Evolutionary conservation across 768 basidiomycete genomes (phyloP), one percentile per base, ranked within the genome.

Genomic region (Leccinum rimulosum): DNA sequence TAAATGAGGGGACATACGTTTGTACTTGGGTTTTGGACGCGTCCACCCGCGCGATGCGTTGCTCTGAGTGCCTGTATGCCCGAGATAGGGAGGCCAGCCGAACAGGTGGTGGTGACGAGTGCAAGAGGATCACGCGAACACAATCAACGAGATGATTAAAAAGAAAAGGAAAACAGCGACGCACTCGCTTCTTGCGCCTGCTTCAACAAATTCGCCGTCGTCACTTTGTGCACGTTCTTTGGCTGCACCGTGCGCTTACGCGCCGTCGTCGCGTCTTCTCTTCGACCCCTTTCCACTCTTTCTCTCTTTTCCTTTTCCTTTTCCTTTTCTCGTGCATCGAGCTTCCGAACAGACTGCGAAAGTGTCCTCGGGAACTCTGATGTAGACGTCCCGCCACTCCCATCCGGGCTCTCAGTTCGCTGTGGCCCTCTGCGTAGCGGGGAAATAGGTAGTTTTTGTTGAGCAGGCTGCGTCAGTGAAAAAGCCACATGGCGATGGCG

Each of bases 171-270:
- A 5, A 25, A 52, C 15, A 35, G 17, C 19, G 3, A 71, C 70
- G 55, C 47, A 70, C 70, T 36, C 31, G 52, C 2, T 1, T n/a
- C 63, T 47, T 73, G 73, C 14, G 63, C 67, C 9, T 33, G 9
- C 50, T 15, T 56, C 2, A 72, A 35, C 19, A 72, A 48, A 22
- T 30, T 57, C 25, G 36, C 50, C 7, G 49, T 63, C 22, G 61
- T 55, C 31, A 65, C 69, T 19, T 31, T 61, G 50, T 10, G 48
- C 45, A 62, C 14, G 22, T 61, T 55, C 22, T 27, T 66, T 3
- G 31, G 52, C 10, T 30, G 58, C 4, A 36, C 14, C 31, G 63
- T 59, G 6, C 22, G 57, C 50, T 68, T 69, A 36, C 61, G 66
- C n/a, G 62, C 62, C 12, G 62, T 61, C 33, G 8, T 25, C 4